Conservation (phyloP, 108 stramenopile genomes). For the Fragilariopsis cylindrus region DNA sequence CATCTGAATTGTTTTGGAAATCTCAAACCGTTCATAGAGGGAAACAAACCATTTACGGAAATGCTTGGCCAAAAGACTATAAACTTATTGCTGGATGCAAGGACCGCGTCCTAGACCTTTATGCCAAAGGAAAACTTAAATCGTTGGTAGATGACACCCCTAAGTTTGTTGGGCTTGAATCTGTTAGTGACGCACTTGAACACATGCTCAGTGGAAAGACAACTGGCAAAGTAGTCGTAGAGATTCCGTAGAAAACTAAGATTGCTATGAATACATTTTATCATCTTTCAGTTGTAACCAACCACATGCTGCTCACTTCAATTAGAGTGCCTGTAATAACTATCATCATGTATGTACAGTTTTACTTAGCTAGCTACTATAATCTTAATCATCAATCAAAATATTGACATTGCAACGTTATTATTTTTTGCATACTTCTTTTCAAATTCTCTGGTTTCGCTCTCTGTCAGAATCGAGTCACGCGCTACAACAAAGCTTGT, state of each 20-base stretch:
- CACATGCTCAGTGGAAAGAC: constrained; percentile 14
- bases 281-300: too few species aligned
- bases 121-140: constrained; percentile 5
- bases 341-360: too few species aligned
- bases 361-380: too few species aligned
- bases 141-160: constrained; percentile 4
- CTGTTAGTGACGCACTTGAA: constrained; percentile 10
- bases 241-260: background rate
- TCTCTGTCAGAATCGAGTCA: too few species aligned
- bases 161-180: constrained; percentile 14
- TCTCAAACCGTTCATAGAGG: constrained; percentile 3
- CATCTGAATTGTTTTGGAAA: constrained; percentile 10
- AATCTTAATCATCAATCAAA: too few species aligned
- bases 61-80: constrained; percentile 10
- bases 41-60: constrained; percentile 15
- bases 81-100: background rate
- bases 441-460: too few species aligned
- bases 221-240: constrained; percentile 9
- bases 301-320: too few species aligned
- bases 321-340: too few species aligned
- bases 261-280: too few species aligned
- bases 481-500: too few species aligned
- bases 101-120: constrained; percentile 9
- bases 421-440: too few species aligned
- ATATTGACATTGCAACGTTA: too few species aligned